Conservation (phyloP, 2,329 filamentous ascomycete species). For the Trichoderma breve region DNA sequence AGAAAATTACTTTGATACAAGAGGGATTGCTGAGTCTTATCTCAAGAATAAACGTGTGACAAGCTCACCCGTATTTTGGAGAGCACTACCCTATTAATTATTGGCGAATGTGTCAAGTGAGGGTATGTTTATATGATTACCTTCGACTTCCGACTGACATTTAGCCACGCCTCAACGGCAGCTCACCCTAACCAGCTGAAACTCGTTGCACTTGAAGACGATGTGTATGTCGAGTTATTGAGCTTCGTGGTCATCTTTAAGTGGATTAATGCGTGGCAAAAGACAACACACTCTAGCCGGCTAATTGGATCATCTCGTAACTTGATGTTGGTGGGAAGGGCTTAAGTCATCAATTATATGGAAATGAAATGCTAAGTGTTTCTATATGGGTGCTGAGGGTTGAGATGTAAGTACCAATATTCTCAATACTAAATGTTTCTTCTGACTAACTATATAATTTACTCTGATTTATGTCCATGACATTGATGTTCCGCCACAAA, state of each 20-base stretch:
- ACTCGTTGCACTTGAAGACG: background rate
- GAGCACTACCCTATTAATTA: background rate
- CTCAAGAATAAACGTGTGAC: background rate
- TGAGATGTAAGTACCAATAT: too few species aligned
- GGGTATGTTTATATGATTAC: background rate
- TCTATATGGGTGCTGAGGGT: too few species aligned
- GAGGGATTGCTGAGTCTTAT: background rate
- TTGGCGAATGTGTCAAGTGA: background rate
- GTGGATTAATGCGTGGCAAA: too few species aligned
- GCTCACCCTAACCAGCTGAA: background rate
- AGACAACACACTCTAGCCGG: too few species aligned
- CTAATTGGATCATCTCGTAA: too few species aligned
- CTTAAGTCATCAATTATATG: too few species aligned
- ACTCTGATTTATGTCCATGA: background rate
- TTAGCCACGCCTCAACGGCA: background rate
- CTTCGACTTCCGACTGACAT: background rate
- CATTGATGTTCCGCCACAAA: conserved; percentile 50
- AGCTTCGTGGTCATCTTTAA: too few species aligned
- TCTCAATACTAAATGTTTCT: too few species aligned
- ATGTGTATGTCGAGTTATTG: too few species aligned
- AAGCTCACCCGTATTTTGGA: background rate
- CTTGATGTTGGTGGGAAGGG: too few species aligned
- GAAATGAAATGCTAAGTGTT: too few species aligned
- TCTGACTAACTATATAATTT: background rate
- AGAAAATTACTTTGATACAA: background rate